Percentiles rank a stretch among this genome's conserved stretches.
phyloP scores from a whole-genome alignment of 495 filamentous ascomycete genomes.

The Hypoxylon intermedium region DNA sequence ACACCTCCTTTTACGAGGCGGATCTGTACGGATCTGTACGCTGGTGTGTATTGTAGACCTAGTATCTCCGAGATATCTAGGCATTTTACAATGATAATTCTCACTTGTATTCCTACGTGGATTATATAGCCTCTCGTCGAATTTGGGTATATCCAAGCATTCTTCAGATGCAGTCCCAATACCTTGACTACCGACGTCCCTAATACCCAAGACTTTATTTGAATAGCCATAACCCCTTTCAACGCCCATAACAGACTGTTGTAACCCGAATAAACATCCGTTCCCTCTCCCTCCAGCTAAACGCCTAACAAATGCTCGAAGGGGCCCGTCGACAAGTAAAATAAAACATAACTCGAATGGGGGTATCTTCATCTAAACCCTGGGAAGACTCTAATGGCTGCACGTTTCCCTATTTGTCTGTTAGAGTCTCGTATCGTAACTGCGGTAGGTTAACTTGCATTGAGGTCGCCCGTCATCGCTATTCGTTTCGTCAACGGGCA shows the following conservation, averaged over 20 bases:
- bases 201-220: constrained; percentile 10
- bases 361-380: constrained; percentile 31
- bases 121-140: constrained; percentile 15
- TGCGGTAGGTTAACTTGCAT: constrained; percentile 28
- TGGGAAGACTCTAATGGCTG: constrained; percentile 33
- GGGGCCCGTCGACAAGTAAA: constrained; percentile 11
- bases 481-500: constrained; percentile 42
- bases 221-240: constrained; percentile 7
- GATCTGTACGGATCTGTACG: too few species aligned
- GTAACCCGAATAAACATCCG: constrained; percentile 21
- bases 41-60: too few species aligned
- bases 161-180: constrained; percentile 31
- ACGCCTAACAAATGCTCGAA: constrained; percentile 33
- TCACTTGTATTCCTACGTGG: constrained; percentile 11
- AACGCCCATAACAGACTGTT: constrained; percentile 6
- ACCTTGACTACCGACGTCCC: constrained; percentile 20
- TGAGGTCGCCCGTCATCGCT: constrained; percentile 43
- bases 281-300: constrained; percentile 12
- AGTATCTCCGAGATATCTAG: too few species aligned
- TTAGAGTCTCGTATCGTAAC: constrained; percentile 10
- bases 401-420: constrained; percentile 31
- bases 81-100: not conserved
- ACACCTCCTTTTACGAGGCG: too few species aligned
- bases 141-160: constrained; percentile 39
- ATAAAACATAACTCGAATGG: not conserved